These are phyloP conservation scores for Pseudopithomyces maydicus DNA, from an alignment of 2,329 filamentous ascomycete species.

Conservation along the genomic window DNA sequence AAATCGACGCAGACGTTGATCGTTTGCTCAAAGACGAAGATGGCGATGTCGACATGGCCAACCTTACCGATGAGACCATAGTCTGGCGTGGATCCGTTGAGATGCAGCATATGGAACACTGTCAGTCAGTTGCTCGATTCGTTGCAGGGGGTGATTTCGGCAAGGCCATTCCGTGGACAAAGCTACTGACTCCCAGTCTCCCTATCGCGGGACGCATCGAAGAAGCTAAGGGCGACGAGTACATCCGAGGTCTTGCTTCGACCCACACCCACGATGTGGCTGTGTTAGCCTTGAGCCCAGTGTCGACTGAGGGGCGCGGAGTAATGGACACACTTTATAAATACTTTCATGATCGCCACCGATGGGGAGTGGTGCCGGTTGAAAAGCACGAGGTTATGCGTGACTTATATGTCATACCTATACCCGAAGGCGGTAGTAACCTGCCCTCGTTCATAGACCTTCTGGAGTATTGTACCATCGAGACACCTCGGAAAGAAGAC, in stretches of 20 bases:
- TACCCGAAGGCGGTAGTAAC: constrained; percentile 69
- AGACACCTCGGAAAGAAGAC: constrained; percentile 71
- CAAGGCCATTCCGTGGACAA: constrained; percentile 70
- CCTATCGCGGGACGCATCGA: constrained; percentile 81
- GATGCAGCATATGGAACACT: constrained; percentile 79
- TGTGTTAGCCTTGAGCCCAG: constrained; percentile 72
- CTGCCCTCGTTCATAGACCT: constrained; percentile 88
- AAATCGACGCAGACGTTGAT: constrained; percentile 86
- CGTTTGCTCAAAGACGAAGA: constrained; percentile 83
- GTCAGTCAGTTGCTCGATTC: constrained; percentile 78
- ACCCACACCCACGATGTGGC: constrained; percentile 82
- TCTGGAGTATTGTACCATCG: constrained; percentile 81
- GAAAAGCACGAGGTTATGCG: constrained; percentile 70
- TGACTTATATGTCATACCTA: constrained; percentile 89
- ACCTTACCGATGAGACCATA: constrained; percentile 72
- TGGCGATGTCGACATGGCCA: constrained; percentile 79
- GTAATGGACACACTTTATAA: constrained; percentile 78
- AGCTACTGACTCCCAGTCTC: constrained; percentile 72
- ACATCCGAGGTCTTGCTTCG: constrained; percentile 85
- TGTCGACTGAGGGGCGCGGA: constrained; percentile 62
- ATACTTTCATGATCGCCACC: constrained; percentile 81
- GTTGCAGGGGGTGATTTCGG: constrained; percentile 83
- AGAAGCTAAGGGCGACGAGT: constrained; percentile 82
- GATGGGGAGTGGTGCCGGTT: constrained; percentile 77
- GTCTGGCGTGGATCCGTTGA: constrained; percentile 48